Percentiles rank a stretch among this genome's conserved stretches.
Conservation (phyloP, 805 yeast species). For the Lipomyces starkeyi region DNA sequence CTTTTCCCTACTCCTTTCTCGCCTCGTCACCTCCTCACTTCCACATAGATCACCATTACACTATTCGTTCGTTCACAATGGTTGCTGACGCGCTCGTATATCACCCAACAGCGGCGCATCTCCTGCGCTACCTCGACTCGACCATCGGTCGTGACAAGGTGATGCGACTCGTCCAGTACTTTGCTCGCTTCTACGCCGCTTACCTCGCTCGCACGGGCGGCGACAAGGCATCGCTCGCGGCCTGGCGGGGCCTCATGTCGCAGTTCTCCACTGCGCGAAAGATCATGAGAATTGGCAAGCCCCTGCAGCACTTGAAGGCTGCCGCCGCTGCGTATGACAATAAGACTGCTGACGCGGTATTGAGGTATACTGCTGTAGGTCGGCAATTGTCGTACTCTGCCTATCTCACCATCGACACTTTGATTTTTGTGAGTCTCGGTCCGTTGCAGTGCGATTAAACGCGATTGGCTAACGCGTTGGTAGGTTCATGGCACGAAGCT, state of each 20-base stretch:
- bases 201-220: conserved; percentile 64
- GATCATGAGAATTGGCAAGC: conserved; percentile 82
- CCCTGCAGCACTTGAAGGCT: conserved; percentile 68
- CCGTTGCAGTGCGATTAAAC: not conserved
- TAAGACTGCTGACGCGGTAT: conserved; percentile 66
- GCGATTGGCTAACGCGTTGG: conserved; percentile 38
- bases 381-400: conserved; percentile 47
- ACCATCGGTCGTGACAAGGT: conserved; percentile 82
- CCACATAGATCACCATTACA: too few relatives aligned
- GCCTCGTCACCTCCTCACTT: too few relatives aligned
- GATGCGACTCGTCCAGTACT: conserved; percentile 78
- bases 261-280: conserved; percentile 77
- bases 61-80: conserved; percentile 48
- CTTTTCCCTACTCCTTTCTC: too few relatives aligned
- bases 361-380: conserved; percentile 52
- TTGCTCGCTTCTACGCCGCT: conserved; percentile 72
- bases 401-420: conserved; percentile 47
- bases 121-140: conserved; percentile 67
- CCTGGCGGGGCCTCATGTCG: conserved; percentile 62
- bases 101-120: conserved; percentile 72
- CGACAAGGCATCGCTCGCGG: conserved; percentile 53
- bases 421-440: conserved; percentile 44
- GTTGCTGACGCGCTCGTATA: conserved; percentile 70
- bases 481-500: conserved; percentile 57
- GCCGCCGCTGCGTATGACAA: conserved; percentile 71